phyloP scores from a whole-genome alignment of 2,329 filamentous ascomycete species.

The Triangularia setosa region DNA sequence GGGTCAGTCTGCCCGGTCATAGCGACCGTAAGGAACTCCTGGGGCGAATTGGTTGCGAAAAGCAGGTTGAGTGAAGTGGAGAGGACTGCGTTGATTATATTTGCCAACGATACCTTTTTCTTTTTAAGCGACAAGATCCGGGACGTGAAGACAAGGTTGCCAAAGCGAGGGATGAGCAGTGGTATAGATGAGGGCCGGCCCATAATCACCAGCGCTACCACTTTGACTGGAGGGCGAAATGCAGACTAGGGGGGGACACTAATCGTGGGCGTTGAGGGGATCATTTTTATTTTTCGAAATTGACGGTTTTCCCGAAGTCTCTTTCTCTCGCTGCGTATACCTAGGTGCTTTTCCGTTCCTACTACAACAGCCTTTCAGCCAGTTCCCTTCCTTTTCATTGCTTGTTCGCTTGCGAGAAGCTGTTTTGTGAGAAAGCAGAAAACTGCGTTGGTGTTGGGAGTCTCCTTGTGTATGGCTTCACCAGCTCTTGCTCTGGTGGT shows the following conservation, averaged over 20 bases:
- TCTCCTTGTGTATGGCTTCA: not conserved
- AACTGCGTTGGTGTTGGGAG: not conserved
- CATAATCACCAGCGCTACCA: not conserved
- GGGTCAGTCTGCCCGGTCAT: constrained; percentile 65
- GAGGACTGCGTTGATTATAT: not conserved
- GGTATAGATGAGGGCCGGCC: constrained; percentile 4
- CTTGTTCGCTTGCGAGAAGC: not conserved
- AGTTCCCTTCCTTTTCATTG: not conserved
- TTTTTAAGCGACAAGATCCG: not conserved
- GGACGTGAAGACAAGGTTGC: not conserved
- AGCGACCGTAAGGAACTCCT: constrained; percentile 77
- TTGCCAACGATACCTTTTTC: not conserved
- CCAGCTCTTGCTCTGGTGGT: not conserved
- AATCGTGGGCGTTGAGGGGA: not conserved
- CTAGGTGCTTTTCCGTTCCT: not conserved
- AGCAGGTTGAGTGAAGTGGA: constrained; percentile 53
- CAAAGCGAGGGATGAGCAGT: not conserved
- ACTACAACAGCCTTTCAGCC: not conserved
- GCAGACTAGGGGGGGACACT: not conserved
- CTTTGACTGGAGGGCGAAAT: not conserved
- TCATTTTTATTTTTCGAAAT: not conserved
- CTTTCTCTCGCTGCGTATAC: not conserved
- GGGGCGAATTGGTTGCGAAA: constrained; percentile 78
- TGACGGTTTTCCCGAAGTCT: not conserved
- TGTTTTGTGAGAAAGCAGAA: not conserved